Conservation (phyloP, 108 stramenopile genomes). For the Chaetoceros muelleri region DNA sequence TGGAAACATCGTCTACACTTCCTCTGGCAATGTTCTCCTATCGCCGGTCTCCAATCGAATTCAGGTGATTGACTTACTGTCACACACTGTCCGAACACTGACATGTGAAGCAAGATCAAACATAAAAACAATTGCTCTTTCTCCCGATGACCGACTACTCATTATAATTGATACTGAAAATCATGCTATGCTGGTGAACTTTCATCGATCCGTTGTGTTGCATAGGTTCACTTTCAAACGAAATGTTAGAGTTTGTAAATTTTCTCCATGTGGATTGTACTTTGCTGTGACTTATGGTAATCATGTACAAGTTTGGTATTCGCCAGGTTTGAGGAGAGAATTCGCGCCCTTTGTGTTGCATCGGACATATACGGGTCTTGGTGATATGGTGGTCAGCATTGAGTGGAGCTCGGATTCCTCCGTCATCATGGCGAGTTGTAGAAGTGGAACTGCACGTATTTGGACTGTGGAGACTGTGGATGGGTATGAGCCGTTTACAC, state of each 20-base stretch:
- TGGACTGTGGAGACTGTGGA: conserved; percentile 78
- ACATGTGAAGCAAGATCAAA: conserved; percentile 86
- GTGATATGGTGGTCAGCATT: conserved; percentile 72
- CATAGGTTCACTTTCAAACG: conserved; percentile 91
- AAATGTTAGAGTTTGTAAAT: conserved; percentile 64
- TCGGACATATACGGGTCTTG: conserved; percentile 82
- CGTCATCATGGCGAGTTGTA: conserved; percentile 70
- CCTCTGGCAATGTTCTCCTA: conserved; percentile 83
- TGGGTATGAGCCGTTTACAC: conserved; percentile 65
- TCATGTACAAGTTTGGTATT: conserved; percentile 89
- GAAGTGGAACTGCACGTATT: conserved; percentile 79
- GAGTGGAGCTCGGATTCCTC: conserved; percentile 86
- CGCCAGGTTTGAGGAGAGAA: conserved; percentile 77
- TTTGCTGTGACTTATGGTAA: conserved; percentile 89
- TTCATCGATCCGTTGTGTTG: conserved; percentile 76
- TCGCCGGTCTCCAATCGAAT: conserved; percentile 91
- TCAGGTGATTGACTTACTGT: conserved; percentile 80
- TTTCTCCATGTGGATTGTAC: conserved; percentile 80
- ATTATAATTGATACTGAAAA: conserved; percentile 74
- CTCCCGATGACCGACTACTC: conserved; percentile 74
- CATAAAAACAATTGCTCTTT: conserved; percentile 79
- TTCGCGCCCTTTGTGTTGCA: conserved; percentile 89
- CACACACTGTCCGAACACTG: conserved; percentile 80
- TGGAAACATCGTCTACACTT: conserved; percentile 83
- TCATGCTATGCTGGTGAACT: conserved; percentile 70